These are phyloP conservation scores for Penicillium sclerotigenum DNA, from an alignment of 2,329 filamentous ascomycete species.

Conservation along the genomic window DNA sequence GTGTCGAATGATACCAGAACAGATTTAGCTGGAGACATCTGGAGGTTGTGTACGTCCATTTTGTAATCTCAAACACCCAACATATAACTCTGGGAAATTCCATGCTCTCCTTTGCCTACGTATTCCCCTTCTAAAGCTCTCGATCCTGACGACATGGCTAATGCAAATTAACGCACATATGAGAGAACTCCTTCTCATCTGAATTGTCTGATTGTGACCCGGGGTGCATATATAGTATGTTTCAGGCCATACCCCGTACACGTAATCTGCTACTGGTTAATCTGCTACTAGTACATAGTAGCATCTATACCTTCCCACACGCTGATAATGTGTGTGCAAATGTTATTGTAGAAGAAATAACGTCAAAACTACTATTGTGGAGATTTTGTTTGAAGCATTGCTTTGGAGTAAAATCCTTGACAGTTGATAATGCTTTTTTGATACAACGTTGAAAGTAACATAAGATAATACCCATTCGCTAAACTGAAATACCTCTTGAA, in stretches of 20 bases:
- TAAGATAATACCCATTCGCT: not conserved
- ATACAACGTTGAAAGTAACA: not conserved
- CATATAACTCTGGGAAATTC: not conserved
- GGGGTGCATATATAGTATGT: not conserved
- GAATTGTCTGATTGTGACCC: too few relatives aligned
- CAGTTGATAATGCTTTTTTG: not conserved
- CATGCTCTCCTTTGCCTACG: not conserved
- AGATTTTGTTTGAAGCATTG: not conserved
- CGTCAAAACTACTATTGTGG: not conserved
- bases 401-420: not conserved
- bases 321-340: not conserved
- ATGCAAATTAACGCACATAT: not conserved
- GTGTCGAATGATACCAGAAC: not conserved
- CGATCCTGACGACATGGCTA: not conserved
- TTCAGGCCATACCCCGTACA: not conserved
- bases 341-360: not conserved
- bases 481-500: not conserved
- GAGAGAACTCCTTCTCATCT: not conserved
- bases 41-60: not conserved
- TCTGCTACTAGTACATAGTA: too few relatives aligned
- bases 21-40: too few relatives aligned
- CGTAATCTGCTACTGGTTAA: not conserved
- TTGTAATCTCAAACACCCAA: not conserved
- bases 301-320: not conserved
- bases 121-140: not conserved